Conservation (phyloP, 257 asterid species). For the Solanum medicagineum region DNA sequence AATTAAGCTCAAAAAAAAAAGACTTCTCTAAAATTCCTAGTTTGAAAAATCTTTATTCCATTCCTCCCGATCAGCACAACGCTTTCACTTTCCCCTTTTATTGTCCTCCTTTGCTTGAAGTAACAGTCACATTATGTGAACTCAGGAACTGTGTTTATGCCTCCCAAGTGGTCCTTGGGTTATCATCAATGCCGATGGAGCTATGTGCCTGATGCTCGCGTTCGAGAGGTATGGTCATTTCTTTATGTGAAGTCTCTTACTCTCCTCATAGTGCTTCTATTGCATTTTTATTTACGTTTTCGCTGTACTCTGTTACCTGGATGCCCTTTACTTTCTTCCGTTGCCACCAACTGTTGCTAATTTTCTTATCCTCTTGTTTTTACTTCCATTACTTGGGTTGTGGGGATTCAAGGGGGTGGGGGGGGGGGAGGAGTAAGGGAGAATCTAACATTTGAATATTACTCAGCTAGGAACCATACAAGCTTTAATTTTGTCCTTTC, state of each 20-base stretch:
- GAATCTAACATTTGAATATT: not conserved
- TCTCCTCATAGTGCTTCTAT: not conserved
- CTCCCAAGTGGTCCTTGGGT: conserved; percentile 97
- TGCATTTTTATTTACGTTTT: not conserved
- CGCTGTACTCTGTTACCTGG: not conserved
- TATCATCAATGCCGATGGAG: conserved; percentile 99
- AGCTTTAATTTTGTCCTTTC: not conserved
- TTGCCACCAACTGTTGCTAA: not conserved
- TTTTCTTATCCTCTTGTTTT: not conserved
- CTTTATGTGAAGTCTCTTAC: not conserved
- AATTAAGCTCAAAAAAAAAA: not conserved
- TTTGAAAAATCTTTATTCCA: not conserved
- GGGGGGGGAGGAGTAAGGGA: not conserved
- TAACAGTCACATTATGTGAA: not conserved
- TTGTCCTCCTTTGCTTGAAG: not conserved
- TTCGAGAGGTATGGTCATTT: conserved; percentile 58
- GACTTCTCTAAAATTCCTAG: not conserved
- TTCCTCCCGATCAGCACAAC: not conserved
- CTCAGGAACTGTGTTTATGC: conserved; percentile 87
- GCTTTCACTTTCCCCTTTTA: not conserved
- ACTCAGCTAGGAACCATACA: not conserved
- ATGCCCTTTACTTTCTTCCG: not conserved
- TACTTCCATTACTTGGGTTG: not conserved
- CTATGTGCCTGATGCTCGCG: conserved; percentile 70
- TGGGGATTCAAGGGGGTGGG: too few relatives aligned